Conservation (phyloP, 257 asterid genomes). For the Scutellaria galericulata region DNA sequence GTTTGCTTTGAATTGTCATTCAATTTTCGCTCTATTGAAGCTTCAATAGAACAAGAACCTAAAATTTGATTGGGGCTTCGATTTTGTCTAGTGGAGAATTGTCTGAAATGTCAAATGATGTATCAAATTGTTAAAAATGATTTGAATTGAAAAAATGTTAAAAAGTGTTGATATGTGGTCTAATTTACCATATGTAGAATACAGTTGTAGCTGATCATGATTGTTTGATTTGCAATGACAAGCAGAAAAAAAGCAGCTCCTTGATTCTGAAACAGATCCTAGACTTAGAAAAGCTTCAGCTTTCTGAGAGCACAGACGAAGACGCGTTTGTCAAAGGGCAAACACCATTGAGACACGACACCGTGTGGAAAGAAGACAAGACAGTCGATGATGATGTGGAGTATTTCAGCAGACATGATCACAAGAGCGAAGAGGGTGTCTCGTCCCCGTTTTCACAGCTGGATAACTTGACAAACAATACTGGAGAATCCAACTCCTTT, state of each 20-base stretch:
- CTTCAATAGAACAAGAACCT: no score
- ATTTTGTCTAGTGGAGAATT: no score
- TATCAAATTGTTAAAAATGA: no score
- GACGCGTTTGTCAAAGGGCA: conserved; percentile 41
- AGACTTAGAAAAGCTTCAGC: conserved; percentile 66
- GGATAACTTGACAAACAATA: conserved; percentile 41
- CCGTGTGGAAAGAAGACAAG: conserved; percentile 39
- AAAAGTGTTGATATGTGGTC: no score
- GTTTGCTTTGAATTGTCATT: no score
- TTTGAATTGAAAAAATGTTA: no score
- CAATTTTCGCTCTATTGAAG: no score
- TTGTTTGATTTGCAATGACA: conserved; percentile 10
- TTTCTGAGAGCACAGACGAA: conserved; percentile 40
- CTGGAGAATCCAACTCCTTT: conserved; percentile 48
- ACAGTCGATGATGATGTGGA: conserved; percentile 40
- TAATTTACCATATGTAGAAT: no score
- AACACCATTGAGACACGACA: conserved; percentile 36
- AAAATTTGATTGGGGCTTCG: no score
- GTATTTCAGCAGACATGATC: conserved; percentile 38
- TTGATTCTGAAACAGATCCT: conserved; percentile 67
- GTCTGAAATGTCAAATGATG: no score
- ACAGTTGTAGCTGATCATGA: conserved; percentile 7
- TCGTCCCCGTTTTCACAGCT: conserved; percentile 51
- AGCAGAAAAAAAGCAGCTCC: conserved; percentile 35
- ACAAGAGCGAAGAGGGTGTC: conserved; percentile 46